phyloP scores from a whole-genome alignment of 208 protist species.

The Blastocrithidia nonstop region DNA sequence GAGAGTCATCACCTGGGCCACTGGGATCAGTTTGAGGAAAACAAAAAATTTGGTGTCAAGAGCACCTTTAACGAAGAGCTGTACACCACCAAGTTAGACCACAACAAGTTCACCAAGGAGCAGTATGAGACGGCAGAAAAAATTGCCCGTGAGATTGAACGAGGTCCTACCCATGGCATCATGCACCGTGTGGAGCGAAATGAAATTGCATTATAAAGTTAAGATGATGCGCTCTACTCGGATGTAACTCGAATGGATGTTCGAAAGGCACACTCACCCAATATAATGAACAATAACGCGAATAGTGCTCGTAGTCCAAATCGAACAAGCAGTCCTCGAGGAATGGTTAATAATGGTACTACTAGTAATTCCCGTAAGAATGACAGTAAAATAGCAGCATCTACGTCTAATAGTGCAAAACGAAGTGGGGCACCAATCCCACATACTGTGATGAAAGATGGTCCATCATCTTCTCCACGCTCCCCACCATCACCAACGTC shows the following conservation, averaged over 20 bases:
- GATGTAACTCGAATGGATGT: constrained; percentile 29
- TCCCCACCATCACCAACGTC: too few species aligned
- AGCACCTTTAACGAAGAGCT: constrained; percentile 76
- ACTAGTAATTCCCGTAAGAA: too few species aligned
- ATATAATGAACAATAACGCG: too few species aligned
- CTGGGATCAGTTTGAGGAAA: constrained; percentile 84
- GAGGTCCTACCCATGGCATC: constrained; percentile 24
- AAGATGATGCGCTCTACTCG: constrained; percentile 72
- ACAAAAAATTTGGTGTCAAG: constrained; percentile 64
- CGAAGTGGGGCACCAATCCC: too few species aligned
- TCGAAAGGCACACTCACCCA: constrained; percentile 1
- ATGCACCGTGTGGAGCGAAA: constrained; percentile 60
- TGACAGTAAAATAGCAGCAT: too few species aligned
- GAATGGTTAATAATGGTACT: too few species aligned
- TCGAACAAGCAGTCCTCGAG: too few species aligned
- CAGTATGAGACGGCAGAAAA: constrained; percentile 43
- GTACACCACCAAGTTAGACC: constrained; percentile 84
- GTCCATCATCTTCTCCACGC: too few species aligned
- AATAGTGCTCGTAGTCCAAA: too few species aligned
- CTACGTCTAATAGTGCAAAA: too few species aligned
- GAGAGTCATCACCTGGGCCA: constrained; percentile 27
- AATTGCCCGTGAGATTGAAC: constrained; percentile 66
- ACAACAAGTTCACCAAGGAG: constrained; percentile 54
- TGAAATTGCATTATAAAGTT: constrained; percentile 23
- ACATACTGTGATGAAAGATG: too few species aligned